Percentiles rank a stretch among this genome's conserved stretches.
Evolutionary conservation across 2,329 filamentous ascomycete species (phyloP).

Genomic region (Pseudogymnoascus sp.): DNA sequence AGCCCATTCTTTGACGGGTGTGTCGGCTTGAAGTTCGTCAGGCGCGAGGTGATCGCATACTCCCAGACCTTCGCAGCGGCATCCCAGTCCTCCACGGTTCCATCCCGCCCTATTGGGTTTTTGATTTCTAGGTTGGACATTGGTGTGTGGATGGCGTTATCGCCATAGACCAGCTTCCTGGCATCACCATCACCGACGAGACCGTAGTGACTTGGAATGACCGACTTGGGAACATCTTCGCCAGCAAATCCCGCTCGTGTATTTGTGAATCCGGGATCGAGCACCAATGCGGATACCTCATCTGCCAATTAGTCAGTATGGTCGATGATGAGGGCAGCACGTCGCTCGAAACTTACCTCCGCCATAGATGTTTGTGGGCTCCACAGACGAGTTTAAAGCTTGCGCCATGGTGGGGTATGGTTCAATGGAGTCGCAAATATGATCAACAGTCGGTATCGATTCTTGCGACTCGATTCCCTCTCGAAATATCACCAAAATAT

Average conservation of each 20-base stretch:
- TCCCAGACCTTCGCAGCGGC: slow-evolving; percentile 85
- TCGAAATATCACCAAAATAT: slow-evolving; percentile 7
- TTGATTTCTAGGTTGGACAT: slow-evolving; percentile 70
- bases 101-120: slow-evolving; percentile 86
- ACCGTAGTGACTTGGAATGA: slow-evolving; percentile 86
- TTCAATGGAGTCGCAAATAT: slow-evolving; percentile 7
- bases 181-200: slow-evolving; percentile 42
- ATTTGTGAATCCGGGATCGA: slow-evolving; percentile 87
- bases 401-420: slow-evolving; percentile 30
- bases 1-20: slow-evolving; percentile 69
- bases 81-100: slow-evolving; percentile 95
- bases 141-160: slow-evolving; percentile 78
- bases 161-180: slow-evolving; percentile 67
- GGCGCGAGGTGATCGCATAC: slow-evolving; percentile 77
- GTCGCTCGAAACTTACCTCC: slow-evolving; percentile 41
- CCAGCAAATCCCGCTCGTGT: slow-evolving; percentile 94
- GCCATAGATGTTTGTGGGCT: slow-evolving; percentile 56
- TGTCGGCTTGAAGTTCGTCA: slow-evolving; percentile 69
- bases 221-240: slow-evolving; percentile 92
- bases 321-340: slow-evolving; percentile 9
- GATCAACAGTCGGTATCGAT: slow-evolving; percentile 1
- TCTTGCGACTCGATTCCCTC: slow-evolving; percentile 6
- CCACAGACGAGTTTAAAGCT: slow-evolving; percentile 47
- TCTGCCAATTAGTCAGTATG: slow-evolving; percentile 45
- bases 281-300: slow-evolving; percentile 93